A percentile compares a stretch with the other conserved stretches of the same genome.
phyloP scores from a whole-genome alignment of 83 land plant species.

The Larix sibirica region DNA sequence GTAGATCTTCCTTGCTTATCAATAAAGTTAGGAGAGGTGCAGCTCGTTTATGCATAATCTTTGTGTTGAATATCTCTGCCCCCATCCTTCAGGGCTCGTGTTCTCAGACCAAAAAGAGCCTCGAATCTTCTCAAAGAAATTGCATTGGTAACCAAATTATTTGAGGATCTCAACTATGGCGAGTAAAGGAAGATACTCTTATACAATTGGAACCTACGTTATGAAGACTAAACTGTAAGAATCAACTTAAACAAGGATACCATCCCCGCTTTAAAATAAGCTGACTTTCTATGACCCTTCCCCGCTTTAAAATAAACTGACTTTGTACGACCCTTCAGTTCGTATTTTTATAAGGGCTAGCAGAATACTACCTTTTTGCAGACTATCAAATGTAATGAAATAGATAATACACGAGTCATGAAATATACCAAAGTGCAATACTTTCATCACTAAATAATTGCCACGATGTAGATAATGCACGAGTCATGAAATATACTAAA shows the following conservation, averaged over 20 bases:
- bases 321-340: neutral
- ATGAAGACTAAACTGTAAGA: neutral
- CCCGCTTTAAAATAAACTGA: too few species aligned
- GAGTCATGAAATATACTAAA: neutral
- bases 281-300: neutral
- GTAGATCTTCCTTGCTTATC: too few species aligned
- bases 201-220: neutral
- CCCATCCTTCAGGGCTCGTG: too few species aligned
- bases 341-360: too few species aligned
- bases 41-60: too few species aligned
- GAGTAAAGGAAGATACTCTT: neutral
- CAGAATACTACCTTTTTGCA: neutral
- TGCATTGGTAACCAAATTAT: neutral
- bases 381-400: neutral
- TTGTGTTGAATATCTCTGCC: too few species aligned
- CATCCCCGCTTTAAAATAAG: neutral
- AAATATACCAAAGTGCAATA: neutral
- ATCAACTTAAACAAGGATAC: neutral
- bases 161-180: neutral
- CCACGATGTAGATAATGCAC: neutral
- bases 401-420: neutral
- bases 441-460: neutral
- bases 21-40: too few species aligned
- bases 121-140: too few species aligned
- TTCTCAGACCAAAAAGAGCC: too few species aligned